phyloP scores from a whole-genome alignment of 192 early-diverging fungal species.

The Entophlyctis luteolus region DNA sequence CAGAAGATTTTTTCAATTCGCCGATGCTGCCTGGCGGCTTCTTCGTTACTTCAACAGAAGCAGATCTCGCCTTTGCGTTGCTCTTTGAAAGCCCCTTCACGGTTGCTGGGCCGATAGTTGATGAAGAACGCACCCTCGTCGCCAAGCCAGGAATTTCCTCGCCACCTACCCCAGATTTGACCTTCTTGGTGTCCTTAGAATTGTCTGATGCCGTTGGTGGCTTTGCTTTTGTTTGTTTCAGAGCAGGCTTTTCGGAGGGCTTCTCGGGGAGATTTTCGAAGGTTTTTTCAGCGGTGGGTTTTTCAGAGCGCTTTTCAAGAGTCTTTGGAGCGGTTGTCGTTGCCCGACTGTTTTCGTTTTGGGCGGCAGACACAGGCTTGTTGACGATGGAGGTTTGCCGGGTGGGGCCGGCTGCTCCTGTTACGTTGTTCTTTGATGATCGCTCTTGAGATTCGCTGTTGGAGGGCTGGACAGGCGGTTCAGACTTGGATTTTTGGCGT shows the following conservation, averaged over 20 bases:
- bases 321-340: not conserved
- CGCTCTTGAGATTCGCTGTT: too few relatives aligned
- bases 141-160: not conserved
- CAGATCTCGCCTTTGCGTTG: not conserved
- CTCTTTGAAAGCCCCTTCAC: not conserved
- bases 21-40: not conserved
- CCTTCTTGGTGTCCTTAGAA: not conserved
- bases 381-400: too few relatives aligned
- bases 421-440: too few relatives aligned
- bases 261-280: not conserved
- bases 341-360: not conserved
- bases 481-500: conserved; percentile 1
- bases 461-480: not conserved
- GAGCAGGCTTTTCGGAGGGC: not conserved
- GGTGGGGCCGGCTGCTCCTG: too few relatives aligned
- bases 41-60: not conserved
- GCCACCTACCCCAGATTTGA: not conserved
- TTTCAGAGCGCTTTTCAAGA: not conserved
- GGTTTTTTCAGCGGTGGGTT: not conserved
- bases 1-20: not conserved
- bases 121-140: not conserved
- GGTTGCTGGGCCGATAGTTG: not conserved
- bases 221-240: not conserved
- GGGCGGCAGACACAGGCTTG: too few relatives aligned
- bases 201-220: not conserved